phyloP scores from a whole-genome alignment of 225 moss, liverwort and hornwort genomes.

The Thuidium tamariscinum region DNA sequence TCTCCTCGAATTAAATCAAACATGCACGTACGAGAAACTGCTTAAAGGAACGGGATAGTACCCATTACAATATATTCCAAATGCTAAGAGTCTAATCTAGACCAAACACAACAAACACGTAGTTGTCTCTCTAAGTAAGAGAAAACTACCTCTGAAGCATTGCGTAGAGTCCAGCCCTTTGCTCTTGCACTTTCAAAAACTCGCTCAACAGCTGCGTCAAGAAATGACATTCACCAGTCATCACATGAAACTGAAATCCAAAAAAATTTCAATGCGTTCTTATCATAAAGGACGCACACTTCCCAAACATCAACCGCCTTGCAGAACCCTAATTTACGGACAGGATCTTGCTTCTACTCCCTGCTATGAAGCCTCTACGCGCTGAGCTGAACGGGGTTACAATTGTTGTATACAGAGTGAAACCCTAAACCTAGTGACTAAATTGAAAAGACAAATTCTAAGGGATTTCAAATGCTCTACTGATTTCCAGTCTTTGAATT shows the following conservation, averaged over 20 bases:
- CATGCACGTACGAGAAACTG: not conserved
- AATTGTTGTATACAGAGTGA: not conserved
- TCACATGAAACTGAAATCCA: not conserved
- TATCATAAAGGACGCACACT: not conserved
- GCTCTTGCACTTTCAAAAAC: slow-evolving; percentile 42
- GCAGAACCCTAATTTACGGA: not conserved
- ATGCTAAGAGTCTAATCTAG: not conserved
- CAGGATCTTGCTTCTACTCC: not conserved
- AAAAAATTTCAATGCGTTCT: not conserved
- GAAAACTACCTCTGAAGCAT: slow-evolving; percentile 22
- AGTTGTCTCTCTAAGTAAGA: not conserved
- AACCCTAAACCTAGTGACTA: not conserved
- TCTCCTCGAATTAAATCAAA: not conserved
- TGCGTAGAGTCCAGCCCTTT: slow-evolving; percentile 34
- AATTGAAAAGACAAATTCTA: not conserved
- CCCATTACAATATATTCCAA: not conserved
- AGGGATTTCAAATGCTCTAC: not conserved
- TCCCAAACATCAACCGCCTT: not conserved
- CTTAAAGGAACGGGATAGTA: not conserved
- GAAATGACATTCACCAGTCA: not conserved
- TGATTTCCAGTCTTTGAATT: not conserved
- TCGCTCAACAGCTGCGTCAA: slow-evolving; percentile 27
- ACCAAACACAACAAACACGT: not conserved
- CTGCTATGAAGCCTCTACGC: not conserved
- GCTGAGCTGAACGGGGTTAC: not conserved